Percentiles rank a stretch among this genome's conserved stretches.
These are phyloP conservation scores for Inga laurina DNA, from an alignment of 306 rosid genomes.

Conservation along the genomic window DNA sequence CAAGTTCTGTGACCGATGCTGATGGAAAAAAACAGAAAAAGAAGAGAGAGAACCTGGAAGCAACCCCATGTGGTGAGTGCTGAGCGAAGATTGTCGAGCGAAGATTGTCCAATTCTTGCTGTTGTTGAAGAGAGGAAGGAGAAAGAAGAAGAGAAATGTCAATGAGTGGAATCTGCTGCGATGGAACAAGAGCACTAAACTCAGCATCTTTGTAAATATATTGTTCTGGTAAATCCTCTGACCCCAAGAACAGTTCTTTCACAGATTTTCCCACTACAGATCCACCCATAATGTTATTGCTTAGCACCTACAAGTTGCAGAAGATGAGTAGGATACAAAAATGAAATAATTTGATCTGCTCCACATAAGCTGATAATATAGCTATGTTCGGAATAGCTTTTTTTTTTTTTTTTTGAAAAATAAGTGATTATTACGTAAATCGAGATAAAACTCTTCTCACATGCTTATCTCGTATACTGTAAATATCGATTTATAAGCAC, in stretches of 20 bases:
- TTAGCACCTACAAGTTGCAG: background rate
- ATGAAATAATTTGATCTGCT: background rate
- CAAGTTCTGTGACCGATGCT: no score
- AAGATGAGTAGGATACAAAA: no score
- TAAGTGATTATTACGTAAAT: no score
- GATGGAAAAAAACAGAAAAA: background rate
- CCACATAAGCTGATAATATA: background rate
- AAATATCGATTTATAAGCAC: no score
- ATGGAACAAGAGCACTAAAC: slow-evolving; percentile 25
- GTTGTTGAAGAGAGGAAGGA: slow-evolving; percentile 4
- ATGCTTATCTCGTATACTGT: no score
- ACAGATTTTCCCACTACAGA: slow-evolving; percentile 28
- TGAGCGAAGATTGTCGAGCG: slow-evolving; percentile 31
- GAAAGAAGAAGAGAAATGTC: slow-evolving; percentile 37
- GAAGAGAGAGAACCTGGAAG: slow-evolving; percentile 41
- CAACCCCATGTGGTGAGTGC: slow-evolving; percentile 51
- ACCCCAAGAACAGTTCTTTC: slow-evolving; percentile 36
- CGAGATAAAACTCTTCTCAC: no score
- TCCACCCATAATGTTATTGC: slow-evolving; percentile 28
- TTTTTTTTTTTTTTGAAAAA: no score
- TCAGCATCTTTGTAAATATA: slow-evolving; percentile 36
- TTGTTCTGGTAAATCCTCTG: slow-evolving; percentile 36
- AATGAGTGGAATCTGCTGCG: slow-evolving; percentile 36
- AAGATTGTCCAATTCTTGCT: slow-evolving; percentile 33
- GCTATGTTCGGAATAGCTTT: no score